Base-by-base conservation (phyloP, 2,329 filamentous ascomycete species). In the Raffaelea deltoideospora region DNA sequence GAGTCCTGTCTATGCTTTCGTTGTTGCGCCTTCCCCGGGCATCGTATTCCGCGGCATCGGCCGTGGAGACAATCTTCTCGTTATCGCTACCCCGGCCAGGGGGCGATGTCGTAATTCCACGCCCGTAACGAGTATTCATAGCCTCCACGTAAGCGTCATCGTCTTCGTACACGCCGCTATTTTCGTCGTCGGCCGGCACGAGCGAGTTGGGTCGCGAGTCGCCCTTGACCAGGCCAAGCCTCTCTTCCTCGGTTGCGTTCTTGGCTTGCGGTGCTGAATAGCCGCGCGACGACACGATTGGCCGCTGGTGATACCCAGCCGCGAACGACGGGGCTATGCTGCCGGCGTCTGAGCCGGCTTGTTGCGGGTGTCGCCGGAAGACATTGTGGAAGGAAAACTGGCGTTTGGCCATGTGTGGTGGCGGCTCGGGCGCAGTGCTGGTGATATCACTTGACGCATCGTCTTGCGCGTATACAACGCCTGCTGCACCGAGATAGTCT, bases 381-480 rank as follows among this genome's bases (percentile, higher is more conserved):
- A 94, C 75, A 45, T 81, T 85, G 45, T 87, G 79, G 64, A 96
- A 96, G 15, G 83, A 92, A 59, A 96, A 98, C 52, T 94, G 84
- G 41, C 88, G 71, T 45, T 64, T 71, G 10, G 79, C 69, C 55
- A 31, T 57, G 41, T 72, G 72, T 4, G 67, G 74, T 5, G 76
- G 76, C 2, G 77, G 76, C 4, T 71, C 67, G 0, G 78, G 77
- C 2, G 74, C 65, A 3, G 35, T 60, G 17, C 52, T 56, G 47
- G 52, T 57, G 42, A 56, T 58, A 41, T 55, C 60, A 43, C 53
- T 61, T 34, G 55, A 54, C 34, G 55, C 60, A 8, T 57, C 49
- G 9, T 57, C 56, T 6, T n/a, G 14, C 19, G 17, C 23, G n/a
- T n/a, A n/a, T n/a, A n/a, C n/a, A 10, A 6, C 18, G 18, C 15